These are phyloP conservation scores for Entamoeba histolytica DNA, from an alignment of 208 protist genomes.

Conservation along the genomic window DNA sequence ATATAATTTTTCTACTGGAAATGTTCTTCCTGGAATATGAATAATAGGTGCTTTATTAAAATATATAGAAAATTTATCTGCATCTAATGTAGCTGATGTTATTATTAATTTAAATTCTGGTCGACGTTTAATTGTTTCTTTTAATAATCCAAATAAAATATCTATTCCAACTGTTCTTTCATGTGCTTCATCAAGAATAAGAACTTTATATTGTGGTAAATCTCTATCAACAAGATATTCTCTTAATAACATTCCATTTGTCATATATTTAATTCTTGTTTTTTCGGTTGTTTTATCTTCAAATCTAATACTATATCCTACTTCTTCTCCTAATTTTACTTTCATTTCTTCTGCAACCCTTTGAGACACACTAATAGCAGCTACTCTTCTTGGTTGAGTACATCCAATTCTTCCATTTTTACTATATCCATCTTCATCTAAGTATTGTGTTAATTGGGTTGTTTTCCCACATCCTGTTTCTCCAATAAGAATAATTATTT, in stretches of 20 bases:
- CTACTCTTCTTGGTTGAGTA: slow-evolving; percentile 65
- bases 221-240: slow-evolving; percentile 66
- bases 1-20: slow-evolving; percentile 49
- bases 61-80: slow-evolving; percentile 66
- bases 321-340: slow-evolving; percentile 69
- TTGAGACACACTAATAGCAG: slow-evolving; percentile 82
- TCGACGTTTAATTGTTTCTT: slow-evolving; percentile 49
- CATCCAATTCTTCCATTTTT: neutral
- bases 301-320: slow-evolving; percentile 93
- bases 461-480: slow-evolving; percentile 89
- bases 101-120: slow-evolving; percentile 62
- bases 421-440: neutral
- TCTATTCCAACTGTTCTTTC: slow-evolving; percentile 33
- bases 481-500: slow-evolving; percentile 67
- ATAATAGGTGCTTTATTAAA: slow-evolving; percentile 65
- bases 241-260: slow-evolving; percentile 83
- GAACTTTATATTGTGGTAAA: slow-evolving; percentile 36
- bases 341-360: slow-evolving; percentile 86
- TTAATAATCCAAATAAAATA: slow-evolving; percentile 21
- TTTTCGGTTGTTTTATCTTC: slow-evolving; percentile 69
- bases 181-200: slow-evolving; percentile 41
- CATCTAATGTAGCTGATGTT: slow-evolving; percentile 83
- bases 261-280: slow-evolving; percentile 87
- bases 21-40: slow-evolving; percentile 58
- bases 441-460: slow-evolving; percentile 57